Base-by-base conservation (phyloP, 768 basidiomycete genomes). In the Hericium erinaceus region DNA sequence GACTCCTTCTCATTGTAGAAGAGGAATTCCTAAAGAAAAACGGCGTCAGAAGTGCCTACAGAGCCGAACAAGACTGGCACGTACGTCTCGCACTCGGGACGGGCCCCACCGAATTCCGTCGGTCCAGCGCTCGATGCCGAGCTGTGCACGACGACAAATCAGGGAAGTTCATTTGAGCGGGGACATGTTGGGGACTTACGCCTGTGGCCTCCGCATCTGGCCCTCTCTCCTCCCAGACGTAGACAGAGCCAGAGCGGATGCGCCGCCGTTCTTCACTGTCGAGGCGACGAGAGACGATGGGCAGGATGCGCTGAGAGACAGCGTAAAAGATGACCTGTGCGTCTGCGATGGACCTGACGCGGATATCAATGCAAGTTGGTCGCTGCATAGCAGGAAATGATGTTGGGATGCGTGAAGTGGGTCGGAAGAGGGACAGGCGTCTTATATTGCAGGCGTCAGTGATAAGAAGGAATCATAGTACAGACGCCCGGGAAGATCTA, bases 221-320 rank as follows among this genome's bases (percentile, higher is more conserved):
- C 5, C 83, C 83, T 57, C 89, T 77, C 68, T 92, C 89, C 66
- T 91, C 87, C 89, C 89, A 92, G 40, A 92, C 87, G 61, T 82
- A 92, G 38, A 91, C 83, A 57, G 80, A 81, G 13, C 89, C 89
- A 0, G 87, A 80, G n/a, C 73, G 62, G 52, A 91, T 87, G 41
- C 75, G 72, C 11, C 87, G 78, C 40, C 88, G 77, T 67, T 91
- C 89, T 54, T 88, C 87, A 15, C 84, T 81, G 71, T 88, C 86
- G 54, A 92, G 76, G 41, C 89, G 81, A 57, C 85, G 80, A 24
- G 80, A 72, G 52, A 90, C 81, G 73, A 89, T 87, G 33, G 81
- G 83, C 15, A 87, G 75, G 1, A 80, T 67, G 10, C 75, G 70
- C 8, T 78, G 72, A 8, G 75, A 71, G 28, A 90, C 89, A 37